Base-by-base conservation (phyloP, 805 yeast genomes). In the Ogataea henricii region DNA sequence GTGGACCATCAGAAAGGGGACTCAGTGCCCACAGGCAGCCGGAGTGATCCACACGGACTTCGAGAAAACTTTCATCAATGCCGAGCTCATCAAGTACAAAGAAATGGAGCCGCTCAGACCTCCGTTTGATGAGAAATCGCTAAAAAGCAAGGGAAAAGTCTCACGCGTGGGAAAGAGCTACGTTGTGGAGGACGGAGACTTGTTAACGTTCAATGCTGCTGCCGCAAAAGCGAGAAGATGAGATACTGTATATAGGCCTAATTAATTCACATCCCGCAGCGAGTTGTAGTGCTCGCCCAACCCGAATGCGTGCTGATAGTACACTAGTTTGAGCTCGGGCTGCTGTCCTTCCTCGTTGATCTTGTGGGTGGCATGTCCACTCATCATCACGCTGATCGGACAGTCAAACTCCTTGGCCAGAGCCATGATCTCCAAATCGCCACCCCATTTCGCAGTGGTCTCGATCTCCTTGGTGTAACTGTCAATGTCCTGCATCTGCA, bases 251-350 rank as follows among this genome's bases (percentile, higher is more conserved):
- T 6, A 27, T 14, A 30, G 18, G 9, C 34, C 4, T 30, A 14
- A 30, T 30, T 14, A 30, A n/a, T 30, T 30, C n/a, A 20, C 26
- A 55, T 66, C 72, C 45, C 64, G 64, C 53, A 85, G 62, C 2
- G 97, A 89, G 64, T 92, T 92, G 67, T 92, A 92, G 69, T 92
- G 99, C 68, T 91, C 98, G 22, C 99, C 99, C 20, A 92, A 75
- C 0, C 97, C 94, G 64, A 81, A 92, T 13, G 82, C 79, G 62
- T 90, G 94, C 65, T 84, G 86, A 66, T 88, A 92, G 62, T 83
- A 92, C 0, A 89, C 96, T 48, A 92, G 62, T 53, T 79, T 80
- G 56, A 92, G 69, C 56, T 74, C 82, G 2, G 81, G 79, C 18
- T 72, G 72, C 2, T 59, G 55, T 1, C 79, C 85, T 0, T 71